phyloP scores from a whole-genome alignment of 768 basidiomycete species.

The Galerina sulciceps region DNA sequence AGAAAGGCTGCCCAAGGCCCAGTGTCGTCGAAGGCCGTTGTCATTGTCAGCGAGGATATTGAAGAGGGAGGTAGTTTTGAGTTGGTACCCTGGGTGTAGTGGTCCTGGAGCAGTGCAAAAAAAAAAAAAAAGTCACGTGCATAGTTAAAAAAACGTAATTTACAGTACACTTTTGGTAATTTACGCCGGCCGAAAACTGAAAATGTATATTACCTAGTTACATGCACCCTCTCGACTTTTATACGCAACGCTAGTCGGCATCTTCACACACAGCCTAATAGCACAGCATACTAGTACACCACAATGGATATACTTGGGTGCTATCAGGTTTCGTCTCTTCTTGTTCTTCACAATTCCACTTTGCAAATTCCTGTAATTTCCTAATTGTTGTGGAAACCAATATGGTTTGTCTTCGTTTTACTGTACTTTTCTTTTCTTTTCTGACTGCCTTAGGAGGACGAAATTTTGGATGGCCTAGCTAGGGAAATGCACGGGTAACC shows the following conservation, averaged over 20 bases:
- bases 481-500: too few relatives aligned
- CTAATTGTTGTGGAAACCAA: conserved; percentile 23
- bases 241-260: too few relatives aligned
- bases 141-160: background rate
- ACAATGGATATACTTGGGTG: too few relatives aligned
- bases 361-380: too few relatives aligned
- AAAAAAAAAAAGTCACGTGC: background rate
- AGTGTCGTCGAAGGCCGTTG: background rate
- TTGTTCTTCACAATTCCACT: too few relatives aligned
- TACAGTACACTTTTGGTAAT: conserved; percentile 4
- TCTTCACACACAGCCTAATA: too few relatives aligned
- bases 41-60: background rate
- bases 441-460: conserved; percentile 49
- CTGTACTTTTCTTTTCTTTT: conserved; percentile 7
- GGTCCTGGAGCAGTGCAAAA: background rate
- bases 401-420: conserved; percentile 29
- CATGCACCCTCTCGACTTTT: conserved; percentile 1
- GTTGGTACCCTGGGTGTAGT: conserved; percentile 17
- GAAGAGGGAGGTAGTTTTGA: conserved; percentile 17
- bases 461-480: conserved; percentile 81
- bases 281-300: too few relatives aligned
- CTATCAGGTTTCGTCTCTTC: too few relatives aligned
- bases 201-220: conserved; percentile 14
- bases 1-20: background rate
- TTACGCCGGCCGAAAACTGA: conserved; percentile 2